Conservation (phyloP, 176 grass and related monocot genomes). For the Aegilops speltoides region DNA sequence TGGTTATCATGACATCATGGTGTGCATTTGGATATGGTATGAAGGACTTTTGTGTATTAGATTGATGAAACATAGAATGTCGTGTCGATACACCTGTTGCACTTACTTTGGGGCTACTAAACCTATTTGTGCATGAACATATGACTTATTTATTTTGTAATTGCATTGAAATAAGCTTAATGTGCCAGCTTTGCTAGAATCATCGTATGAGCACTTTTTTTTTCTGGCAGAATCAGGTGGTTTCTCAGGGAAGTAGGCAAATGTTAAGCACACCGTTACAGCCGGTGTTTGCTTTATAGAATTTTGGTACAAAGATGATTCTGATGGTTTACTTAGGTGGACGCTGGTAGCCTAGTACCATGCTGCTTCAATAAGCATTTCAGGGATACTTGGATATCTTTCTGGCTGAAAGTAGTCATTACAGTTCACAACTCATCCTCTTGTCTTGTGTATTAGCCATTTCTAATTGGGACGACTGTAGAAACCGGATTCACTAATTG, state of each 20-base stretch:
- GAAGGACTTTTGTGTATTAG: background rate
- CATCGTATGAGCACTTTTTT: background rate
- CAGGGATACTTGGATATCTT: background rate
- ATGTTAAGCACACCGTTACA: background rate
- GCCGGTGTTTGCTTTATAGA: background rate
- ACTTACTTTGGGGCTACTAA: background rate
- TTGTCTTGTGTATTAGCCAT: slow-evolving; percentile 8
- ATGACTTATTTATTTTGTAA: background rate
- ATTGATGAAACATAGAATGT: background rate
- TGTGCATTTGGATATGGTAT: slow-evolving; percentile 15
- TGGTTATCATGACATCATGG: slow-evolving; percentile 9
- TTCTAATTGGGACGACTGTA: background rate
- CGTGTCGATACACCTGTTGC: background rate
- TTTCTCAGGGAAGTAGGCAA: slow-evolving; percentile 7
- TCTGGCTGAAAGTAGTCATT: slow-evolving; percentile 4
- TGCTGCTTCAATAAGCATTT: slow-evolving; percentile 1
- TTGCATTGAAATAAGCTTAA: slow-evolving; percentile 16
- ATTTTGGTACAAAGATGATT: background rate
- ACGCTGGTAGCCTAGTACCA: background rate
- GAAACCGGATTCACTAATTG: background rate
- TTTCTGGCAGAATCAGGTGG: background rate
- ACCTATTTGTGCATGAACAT: background rate
- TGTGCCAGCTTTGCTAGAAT: slow-evolving; percentile 14
- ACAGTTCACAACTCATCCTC: background rate
- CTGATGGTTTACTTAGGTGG: slow-evolving; percentile 8